These are phyloP conservation scores for Colletotrichum sp. DNA, from an alignment of 2,329 filamentous ascomycete species.

Conservation along the genomic window DNA sequence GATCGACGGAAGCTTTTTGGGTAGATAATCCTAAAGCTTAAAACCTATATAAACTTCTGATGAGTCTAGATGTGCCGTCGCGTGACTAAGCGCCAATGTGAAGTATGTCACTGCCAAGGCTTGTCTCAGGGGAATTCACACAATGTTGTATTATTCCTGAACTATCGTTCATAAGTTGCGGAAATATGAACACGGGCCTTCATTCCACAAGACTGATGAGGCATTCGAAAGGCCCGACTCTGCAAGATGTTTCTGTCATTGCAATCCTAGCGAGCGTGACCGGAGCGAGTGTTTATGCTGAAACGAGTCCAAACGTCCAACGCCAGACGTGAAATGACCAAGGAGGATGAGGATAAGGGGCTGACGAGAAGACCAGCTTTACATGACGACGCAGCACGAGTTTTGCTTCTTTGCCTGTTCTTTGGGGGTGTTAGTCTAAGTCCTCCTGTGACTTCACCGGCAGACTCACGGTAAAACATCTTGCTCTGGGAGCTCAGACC, in stretches of 20 bases:
- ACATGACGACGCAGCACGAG: conserved; percentile 77
- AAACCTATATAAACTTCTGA: not conserved
- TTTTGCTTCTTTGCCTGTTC: conserved; percentile 81
- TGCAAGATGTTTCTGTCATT: not conserved
- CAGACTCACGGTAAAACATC: conserved; percentile 86
- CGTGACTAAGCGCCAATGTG: not conserved
- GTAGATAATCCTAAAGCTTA: conserved; percentile 18
- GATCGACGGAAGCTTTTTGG: not conserved
- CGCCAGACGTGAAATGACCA: conserved; percentile 27
- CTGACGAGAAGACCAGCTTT: conserved; percentile 28
- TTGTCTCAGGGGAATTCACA: not conserved
- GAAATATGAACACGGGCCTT: conserved; percentile 4
- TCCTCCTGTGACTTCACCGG: not conserved
- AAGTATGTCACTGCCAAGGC: not conserved
- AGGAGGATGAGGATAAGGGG: not conserved
- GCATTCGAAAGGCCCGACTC: not conserved
- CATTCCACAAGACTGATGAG: not conserved
- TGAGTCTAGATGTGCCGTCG: not conserved
- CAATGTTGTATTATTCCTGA: conserved; percentile 11
- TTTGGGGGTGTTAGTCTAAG: conserved; percentile 27
- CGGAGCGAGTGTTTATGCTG: conserved; percentile 16
- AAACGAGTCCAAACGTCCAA: conserved; percentile 26
- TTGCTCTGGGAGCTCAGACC: conserved; percentile 91
- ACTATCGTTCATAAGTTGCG: not conserved
- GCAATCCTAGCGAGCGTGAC: conserved; percentile 3